phyloP scores from a whole-genome alignment of 371 early-diverging fungal species.

The Syncephalastrum contaminatum region DNA sequence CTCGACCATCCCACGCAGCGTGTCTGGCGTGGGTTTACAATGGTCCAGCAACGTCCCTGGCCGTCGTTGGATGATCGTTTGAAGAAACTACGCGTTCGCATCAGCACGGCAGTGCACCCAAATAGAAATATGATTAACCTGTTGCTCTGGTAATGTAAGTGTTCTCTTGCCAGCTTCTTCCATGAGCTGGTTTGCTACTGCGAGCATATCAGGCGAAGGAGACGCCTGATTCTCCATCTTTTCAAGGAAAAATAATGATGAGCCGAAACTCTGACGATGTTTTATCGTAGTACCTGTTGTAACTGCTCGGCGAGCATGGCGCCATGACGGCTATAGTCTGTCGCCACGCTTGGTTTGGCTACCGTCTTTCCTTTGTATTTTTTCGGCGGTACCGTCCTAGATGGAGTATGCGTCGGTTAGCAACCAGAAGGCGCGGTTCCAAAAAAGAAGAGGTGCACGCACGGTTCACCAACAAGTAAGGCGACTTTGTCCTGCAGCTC shows the following conservation, averaged over 20 bases:
- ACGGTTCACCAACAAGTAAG: neutral
- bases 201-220: conserved; percentile 1
- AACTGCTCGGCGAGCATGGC: conserved; percentile 1
- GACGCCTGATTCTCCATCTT: too few species aligned
- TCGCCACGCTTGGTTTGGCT: neutral
- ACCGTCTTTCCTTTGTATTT: neutral
- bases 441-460: neutral
- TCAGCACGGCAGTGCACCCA: neutral
- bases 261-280: too few species aligned
- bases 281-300: neutral
- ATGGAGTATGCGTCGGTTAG: conserved; percentile 10
- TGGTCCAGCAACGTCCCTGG: conserved; percentile 2
- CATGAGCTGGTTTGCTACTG: conserved; percentile 9
- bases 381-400: conserved; percentile 16
- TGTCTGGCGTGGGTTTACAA: conserved; percentile 19
- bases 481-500: neutral
- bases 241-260: too few species aligned
- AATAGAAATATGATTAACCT: conserved; percentile 17
- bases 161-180: conserved; percentile 22
- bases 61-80: conserved; percentile 7
- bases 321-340: conserved; percentile 7
- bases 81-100: conserved; percentile 5
- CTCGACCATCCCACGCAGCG: conserved; percentile 28
- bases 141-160: conserved; percentile 40
- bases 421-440: conserved; percentile 2